A percentile compares a stretch with the other conserved stretches of the same genome.
These are phyloP conservation scores for Crepidotus variabilis DNA, from an alignment of 768 basidiomycete species.

Conservation along the genomic window DNA sequence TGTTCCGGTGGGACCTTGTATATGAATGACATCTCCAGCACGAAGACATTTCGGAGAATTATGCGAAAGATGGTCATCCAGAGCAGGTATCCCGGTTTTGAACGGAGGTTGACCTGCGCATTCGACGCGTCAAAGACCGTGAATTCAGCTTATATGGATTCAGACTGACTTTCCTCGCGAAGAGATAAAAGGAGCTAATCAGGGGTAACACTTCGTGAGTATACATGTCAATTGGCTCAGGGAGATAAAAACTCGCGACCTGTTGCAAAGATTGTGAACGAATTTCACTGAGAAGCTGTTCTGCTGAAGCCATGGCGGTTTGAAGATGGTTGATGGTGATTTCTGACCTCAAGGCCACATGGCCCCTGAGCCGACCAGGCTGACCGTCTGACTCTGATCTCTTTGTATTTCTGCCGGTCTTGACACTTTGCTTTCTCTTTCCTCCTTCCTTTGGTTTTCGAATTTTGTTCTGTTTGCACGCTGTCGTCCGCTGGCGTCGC, in stretches of 20 bases:
- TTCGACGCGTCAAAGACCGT: slow-evolving; percentile 5
- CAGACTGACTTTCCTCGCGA: slow-evolving; percentile 29
- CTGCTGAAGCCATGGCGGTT: slow-evolving; percentile 10
- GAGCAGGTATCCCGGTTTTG: slow-evolving; percentile 25
- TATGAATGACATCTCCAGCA: slow-evolving; percentile 66
- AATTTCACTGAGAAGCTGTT: slow-evolving; percentile 29
- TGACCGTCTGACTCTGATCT: not conserved
- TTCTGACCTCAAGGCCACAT: not conserved
- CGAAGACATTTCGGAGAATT: slow-evolving; percentile 1
- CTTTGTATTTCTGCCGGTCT: no score
- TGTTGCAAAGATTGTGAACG: slow-evolving; percentile 29
- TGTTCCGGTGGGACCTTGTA: slow-evolving; percentile 70
- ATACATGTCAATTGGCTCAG: not conserved
- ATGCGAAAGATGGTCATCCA: slow-evolving; percentile 28
- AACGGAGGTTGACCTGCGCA: slow-evolving; percentile 24
- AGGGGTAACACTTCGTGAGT: slow-evolving; percentile 4
- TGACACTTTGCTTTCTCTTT: no score
- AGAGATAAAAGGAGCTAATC: slow-evolving; percentile 41
- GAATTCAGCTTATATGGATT: not conserved
- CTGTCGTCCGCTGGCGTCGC: not conserved
- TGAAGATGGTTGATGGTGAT: no score
- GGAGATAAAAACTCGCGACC: slow-evolving; percentile 21
- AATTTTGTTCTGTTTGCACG: no score
- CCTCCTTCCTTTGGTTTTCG: no score
- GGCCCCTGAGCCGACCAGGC: not conserved